Percentiles rank a stretch among this genome's conserved stretches.
These are phyloP conservation scores for Apiotrichum veenhuisii DNA, from an alignment of 1,284 basidiomycete genomes.

Conservation along the genomic window DNA sequence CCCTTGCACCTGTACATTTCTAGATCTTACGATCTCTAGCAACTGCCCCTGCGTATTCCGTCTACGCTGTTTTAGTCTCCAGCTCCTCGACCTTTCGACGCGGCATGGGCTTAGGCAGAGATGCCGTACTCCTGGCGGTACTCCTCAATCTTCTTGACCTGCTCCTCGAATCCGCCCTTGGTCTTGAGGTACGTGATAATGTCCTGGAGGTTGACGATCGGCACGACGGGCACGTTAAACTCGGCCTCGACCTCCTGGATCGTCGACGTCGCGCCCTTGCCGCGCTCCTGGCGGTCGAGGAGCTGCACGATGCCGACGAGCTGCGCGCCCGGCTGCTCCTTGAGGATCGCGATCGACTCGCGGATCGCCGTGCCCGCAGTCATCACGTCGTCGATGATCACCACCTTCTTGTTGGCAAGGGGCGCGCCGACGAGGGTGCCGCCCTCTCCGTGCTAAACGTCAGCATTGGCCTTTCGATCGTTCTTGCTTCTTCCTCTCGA, in stretches of 20 bases:
- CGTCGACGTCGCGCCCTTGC: constrained; percentile 61
- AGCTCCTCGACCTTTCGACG: too few species aligned
- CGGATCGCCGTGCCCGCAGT: constrained; percentile 91
- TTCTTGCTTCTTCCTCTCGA: neutral
- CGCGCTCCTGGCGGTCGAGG: constrained; percentile 86
- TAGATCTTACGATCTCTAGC: neutral
- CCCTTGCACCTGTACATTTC: neutral
- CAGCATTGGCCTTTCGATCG: neutral
- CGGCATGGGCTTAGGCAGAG: constrained; percentile 17
- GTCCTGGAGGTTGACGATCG: constrained; percentile 76
- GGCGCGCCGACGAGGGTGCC: constrained; percentile 84
- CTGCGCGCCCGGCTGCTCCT: constrained; percentile 61
- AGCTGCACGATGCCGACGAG: constrained; percentile 89
- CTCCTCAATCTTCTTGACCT: constrained; percentile 69
- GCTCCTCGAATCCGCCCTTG: constrained; percentile 60
- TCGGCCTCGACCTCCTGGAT: constrained; percentile 80
- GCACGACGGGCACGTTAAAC: constrained; percentile 64
- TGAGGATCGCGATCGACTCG: constrained; percentile 70
- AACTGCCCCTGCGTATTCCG: too few species aligned
- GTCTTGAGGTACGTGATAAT: constrained; percentile 77
- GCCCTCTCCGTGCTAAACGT: constrained; percentile 81
- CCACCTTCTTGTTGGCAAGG: constrained; percentile 75
- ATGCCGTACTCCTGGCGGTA: constrained; percentile 79
- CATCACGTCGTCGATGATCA: constrained; percentile 94
- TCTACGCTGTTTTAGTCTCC: neutral